These are phyloP conservation scores for Parachlorella kessleri DNA, from an alignment of 139 green algal genomes.

Conservation along the genomic window DNA sequence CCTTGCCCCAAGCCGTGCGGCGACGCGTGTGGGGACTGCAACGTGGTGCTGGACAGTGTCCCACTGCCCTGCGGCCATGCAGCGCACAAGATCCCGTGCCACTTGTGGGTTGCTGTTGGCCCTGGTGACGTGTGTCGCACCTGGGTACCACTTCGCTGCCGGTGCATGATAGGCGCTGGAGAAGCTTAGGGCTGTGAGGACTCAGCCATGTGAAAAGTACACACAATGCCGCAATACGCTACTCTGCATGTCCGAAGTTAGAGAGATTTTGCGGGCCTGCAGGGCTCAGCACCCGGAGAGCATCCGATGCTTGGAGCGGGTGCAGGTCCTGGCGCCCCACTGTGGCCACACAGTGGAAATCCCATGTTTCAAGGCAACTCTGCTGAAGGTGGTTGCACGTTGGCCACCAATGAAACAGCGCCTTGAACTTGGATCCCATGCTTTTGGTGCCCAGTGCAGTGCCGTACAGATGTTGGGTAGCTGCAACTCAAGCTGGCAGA, in stretches of 20 bases:
- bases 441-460: background rate
- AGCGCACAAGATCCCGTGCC: background rate
- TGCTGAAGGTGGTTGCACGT: background rate
- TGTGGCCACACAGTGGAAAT: constrained; percentile 10
- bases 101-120: background rate
- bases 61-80: constrained; percentile 29
- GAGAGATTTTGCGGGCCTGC: background rate
- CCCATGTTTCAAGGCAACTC: background rate
- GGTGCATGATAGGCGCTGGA: background rate
- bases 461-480: background rate
- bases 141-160: background rate
- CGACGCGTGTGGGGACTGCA: constrained; percentile 18
- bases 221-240: no score
- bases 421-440: background rate
- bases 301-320: constrained; percentile 12
- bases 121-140: background rate
- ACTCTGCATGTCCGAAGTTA: no score
- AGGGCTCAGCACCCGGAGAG: constrained; percentile 1
- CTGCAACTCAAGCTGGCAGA: background rate
- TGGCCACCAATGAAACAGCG: background rate
- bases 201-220: no score
- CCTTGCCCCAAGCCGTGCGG: constrained; percentile 17
- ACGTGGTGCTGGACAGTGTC: background rate
- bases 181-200: no score
- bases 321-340: constrained; percentile 11